Conservation (phyloP, 768 basidiomycete species). For the Russula compacta region DNA sequence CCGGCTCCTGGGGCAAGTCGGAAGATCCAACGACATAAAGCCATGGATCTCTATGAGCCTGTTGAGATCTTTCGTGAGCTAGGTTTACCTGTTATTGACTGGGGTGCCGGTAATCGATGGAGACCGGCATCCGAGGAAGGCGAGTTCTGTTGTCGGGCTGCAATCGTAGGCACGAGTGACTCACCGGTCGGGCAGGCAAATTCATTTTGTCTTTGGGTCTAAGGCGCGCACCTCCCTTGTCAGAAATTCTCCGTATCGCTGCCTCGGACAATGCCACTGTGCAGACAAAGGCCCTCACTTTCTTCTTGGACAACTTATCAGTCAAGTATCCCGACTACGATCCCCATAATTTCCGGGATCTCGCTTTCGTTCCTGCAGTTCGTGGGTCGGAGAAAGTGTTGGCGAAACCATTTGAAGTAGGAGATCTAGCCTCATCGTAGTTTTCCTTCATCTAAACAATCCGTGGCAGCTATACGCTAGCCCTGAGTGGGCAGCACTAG, state of each 20-base stretch:
- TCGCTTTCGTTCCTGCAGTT: slow-evolving; percentile 75
- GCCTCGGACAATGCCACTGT: slow-evolving; percentile 42
- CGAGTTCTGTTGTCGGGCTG: slow-evolving; percentile 23
- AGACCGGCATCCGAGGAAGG: slow-evolving; percentile 79
- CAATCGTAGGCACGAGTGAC: background rate
- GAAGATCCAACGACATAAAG: slow-evolving; percentile 45
- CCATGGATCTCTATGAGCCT: slow-evolving; percentile 82
- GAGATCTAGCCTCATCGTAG: slow-evolving; percentile 12
- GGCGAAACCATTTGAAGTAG: slow-evolving; percentile 58
- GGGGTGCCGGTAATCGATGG: slow-evolving; percentile 79
- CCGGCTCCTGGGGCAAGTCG: slow-evolving; percentile 18
- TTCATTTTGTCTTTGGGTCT: slow-evolving; percentile 69
- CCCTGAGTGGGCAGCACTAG: slow-evolving; percentile 60
- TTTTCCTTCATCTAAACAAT: background rate
- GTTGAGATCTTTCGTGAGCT: slow-evolving; percentile 58
- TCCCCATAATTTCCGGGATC: slow-evolving; percentile 41
- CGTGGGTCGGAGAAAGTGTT: slow-evolving; percentile 43
- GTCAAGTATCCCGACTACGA: slow-evolving; percentile 53
- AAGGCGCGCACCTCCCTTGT: slow-evolving; percentile 57
- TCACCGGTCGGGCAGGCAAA: slow-evolving; percentile 44
- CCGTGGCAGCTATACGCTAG: slow-evolving; percentile 60
- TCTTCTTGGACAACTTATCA: slow-evolving; percentile 67
- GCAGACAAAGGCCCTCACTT: slow-evolving; percentile 62
- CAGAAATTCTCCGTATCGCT: slow-evolving; percentile 59
- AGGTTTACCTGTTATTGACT: slow-evolving; percentile 76